Conservation (phyloP, 768 basidiomycete species). For the Lactifluus hygrophoroides region DNA sequence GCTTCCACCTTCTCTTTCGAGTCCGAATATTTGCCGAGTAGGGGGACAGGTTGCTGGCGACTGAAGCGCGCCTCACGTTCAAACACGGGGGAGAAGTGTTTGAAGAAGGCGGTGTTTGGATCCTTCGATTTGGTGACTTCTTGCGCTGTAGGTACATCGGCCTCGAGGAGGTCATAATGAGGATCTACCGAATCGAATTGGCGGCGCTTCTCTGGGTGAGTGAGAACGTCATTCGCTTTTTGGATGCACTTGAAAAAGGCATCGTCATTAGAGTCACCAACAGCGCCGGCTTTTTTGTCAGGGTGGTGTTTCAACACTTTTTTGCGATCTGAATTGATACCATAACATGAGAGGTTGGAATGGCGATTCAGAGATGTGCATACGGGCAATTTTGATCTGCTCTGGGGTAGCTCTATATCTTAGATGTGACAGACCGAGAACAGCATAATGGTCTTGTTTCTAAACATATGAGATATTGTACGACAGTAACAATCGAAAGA, state of each 20-base stretch:
- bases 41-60: conserved; percentile 71
- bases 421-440: conserved; percentile 87
- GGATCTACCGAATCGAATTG: conserved; percentile 98
- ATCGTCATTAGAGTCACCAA: conserved; percentile 86
- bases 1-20: conserved; percentile 76
- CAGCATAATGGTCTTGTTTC: conserved; percentile 99
- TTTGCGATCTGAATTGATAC: conserved; percentile 63
- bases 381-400: conserved; percentile 96
- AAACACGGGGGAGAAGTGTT: conserved; percentile 70
- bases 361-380: conserved; percentile 41
- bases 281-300: conserved; percentile 78
- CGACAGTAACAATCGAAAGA: neutral
- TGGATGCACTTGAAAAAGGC: conserved; percentile 99
- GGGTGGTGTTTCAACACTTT: conserved; percentile 98
- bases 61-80: conserved; percentile 92
- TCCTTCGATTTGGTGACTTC: conserved; percentile 45
- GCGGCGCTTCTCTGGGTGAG: conserved; percentile 75
- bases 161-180: conserved; percentile 58
- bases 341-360: conserved; percentile 1
- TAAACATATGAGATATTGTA: conserved; percentile 26
- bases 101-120: conserved; percentile 60
- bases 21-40: conserved; percentile 61
- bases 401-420: conserved; percentile 79
- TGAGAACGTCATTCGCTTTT: conserved; percentile 94
- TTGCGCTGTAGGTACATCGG: conserved; percentile 61